Conservation (phyloP, 2,329 filamentous ascomycete genomes). For the Elsinoe batatas region DNA sequence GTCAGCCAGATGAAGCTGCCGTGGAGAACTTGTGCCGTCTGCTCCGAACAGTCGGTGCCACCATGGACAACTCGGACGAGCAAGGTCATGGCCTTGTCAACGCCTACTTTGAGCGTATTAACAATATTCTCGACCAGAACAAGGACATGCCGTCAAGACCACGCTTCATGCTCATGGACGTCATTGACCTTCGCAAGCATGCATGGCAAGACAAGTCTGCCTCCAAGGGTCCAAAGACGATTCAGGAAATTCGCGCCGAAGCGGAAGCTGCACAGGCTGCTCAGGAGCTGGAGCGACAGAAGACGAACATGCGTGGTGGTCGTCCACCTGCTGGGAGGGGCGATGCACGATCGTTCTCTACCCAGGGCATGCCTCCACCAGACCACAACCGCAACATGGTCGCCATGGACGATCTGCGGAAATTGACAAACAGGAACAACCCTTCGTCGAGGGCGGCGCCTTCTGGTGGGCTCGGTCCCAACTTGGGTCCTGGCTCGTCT, state of each 20-base stretch:
- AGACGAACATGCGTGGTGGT: constrained; percentile 55
- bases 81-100: constrained; percentile 83
- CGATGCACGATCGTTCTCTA: constrained; percentile 76
- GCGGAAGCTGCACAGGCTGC: constrained; percentile 72
- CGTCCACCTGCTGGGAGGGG: constrained; percentile 69
- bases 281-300: constrained; percentile 55
- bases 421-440: constrained; percentile 39
- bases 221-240: constrained; percentile 95
- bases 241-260: constrained; percentile 81
- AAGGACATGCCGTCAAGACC: constrained; percentile 72
- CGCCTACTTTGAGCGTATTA: constrained; percentile 84
- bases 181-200: constrained; percentile 68
- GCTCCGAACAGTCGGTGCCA: constrained; percentile 79
- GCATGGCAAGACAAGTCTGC: constrained; percentile 85
- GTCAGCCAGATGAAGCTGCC: constrained; percentile 86
- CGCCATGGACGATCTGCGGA: constrained; percentile 81
- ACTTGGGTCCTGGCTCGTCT: constrained; percentile 69
- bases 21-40: constrained; percentile 93
- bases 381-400: constrained; percentile 70
- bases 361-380: constrained; percentile 53
- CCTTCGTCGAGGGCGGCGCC: no score
- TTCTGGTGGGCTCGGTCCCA: constrained; percentile 39
- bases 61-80: constrained; percentile 66
- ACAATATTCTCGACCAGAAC: constrained; percentile 67
- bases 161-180: constrained; percentile 93